Percentiles rank a stretch among this genome's conserved stretches.
Evolutionary conservation across 1,284 basidiomycete genomes (phyloP).

Genomic region (Austroboletus niveus): DNA sequence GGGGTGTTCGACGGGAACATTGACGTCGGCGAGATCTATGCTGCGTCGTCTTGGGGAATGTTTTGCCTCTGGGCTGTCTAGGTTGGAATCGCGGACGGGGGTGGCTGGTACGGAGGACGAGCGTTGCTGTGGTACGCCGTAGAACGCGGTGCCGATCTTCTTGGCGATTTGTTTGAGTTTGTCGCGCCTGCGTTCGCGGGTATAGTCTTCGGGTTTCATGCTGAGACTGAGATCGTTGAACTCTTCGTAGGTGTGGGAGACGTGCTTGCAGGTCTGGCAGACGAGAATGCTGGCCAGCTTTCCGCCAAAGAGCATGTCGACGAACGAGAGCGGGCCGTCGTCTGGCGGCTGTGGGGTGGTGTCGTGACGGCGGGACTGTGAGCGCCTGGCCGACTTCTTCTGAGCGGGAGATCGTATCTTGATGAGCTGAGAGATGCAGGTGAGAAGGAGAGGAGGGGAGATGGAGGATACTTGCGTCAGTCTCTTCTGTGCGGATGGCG

Average conservation of each 20-base stretch:
- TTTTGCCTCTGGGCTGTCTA: constrained; percentile 26
- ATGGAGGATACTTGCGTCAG: constrained; percentile 63
- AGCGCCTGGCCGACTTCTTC: constrained; percentile 13
- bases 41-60: constrained; percentile 38
- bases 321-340: constrained; percentile 66
- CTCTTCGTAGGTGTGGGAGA: constrained; percentile 85
- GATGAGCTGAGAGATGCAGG: constrained; percentile 53
- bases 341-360: constrained; percentile 23
- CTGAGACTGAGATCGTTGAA: constrained; percentile 91
- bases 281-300: constrained; percentile 86
- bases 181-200: constrained; percentile 65
- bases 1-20: constrained; percentile 8
- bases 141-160: constrained; percentile 41
- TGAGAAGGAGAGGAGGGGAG: constrained; percentile 3
- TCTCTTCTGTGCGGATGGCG: constrained; percentile 93
- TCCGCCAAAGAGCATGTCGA: constrained; percentile 89
- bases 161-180: constrained; percentile 69
- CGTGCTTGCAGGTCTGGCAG: constrained; percentile 89
- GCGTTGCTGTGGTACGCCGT: constrained; percentile 35
- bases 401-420: constrained; percentile 63
- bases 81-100: constrained; percentile 30
- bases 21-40: constrained; percentile 39
- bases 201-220: constrained; percentile 79
- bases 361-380: constrained; percentile 1
- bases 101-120: constrained; percentile 55